These are phyloP conservation scores for Lentinula aciculospora DNA, from an alignment of 768 basidiomycete genomes.

Conservation along the genomic window DNA sequence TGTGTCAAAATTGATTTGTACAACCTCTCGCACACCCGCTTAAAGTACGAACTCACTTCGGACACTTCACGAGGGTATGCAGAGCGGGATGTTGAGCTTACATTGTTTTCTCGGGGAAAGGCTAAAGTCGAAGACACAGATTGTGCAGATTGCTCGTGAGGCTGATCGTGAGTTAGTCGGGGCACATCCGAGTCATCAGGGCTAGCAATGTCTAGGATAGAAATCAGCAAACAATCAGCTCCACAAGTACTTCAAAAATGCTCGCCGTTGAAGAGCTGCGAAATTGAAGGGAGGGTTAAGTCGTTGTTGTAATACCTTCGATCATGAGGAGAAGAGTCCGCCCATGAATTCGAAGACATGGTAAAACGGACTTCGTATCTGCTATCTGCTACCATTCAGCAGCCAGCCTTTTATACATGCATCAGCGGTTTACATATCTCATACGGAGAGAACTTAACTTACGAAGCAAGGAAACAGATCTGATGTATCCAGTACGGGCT, in stretches of 20 bases:
- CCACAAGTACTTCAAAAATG: background rate
- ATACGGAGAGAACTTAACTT: background rate
- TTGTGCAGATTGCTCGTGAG: background rate
- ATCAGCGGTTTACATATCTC: background rate
- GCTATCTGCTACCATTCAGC: background rate
- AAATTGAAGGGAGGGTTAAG: background rate
- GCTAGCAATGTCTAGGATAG: background rate
- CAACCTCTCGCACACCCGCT: too few relatives aligned
- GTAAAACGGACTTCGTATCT: background rate
- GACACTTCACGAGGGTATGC: too few relatives aligned
- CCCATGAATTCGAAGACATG: constrained; percentile 1
- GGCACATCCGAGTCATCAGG: background rate
- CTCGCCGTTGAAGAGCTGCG: background rate
- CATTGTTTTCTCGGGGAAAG: too few relatives aligned
- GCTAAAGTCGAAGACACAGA: too few relatives aligned
- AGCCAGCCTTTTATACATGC: background rate
- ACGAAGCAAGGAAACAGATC: background rate
- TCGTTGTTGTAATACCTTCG: background rate
- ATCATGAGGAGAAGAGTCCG: background rate
- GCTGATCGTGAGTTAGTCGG: background rate
- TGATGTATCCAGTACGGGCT: background rate
- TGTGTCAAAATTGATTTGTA: background rate
- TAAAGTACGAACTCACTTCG: too few relatives aligned
- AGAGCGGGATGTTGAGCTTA: too few relatives aligned
- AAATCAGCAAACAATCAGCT: background rate